Evolutionary conservation across 352 stramenopile genomes (phyloP).

Genomic region (Globisporangium nunn): DNA sequence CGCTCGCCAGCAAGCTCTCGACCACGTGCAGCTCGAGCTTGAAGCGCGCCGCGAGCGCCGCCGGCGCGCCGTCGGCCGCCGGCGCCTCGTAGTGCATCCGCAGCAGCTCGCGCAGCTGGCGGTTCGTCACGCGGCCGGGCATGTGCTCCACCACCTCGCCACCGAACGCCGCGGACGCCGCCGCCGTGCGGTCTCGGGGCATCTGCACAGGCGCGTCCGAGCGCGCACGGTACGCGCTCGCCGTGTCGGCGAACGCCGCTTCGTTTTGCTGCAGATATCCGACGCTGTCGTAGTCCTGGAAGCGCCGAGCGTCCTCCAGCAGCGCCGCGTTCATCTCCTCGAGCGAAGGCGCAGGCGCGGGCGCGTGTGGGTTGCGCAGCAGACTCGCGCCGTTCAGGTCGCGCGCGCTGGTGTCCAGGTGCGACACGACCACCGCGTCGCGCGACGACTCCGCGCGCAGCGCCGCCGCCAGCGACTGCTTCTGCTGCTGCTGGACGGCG

Average conservation of each 20-base stretch:
- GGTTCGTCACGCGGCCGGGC: conserved; percentile 40
- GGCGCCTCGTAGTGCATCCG: conserved; percentile 62
- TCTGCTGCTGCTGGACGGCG: not conserved
- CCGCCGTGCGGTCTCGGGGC: conserved; percentile 45
- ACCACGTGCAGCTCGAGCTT: conserved; percentile 28
- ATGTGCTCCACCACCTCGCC: conserved; percentile 27
- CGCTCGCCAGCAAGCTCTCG: conserved; percentile 23
- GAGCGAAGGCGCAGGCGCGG: conserved; percentile 17
- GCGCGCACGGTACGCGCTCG: conserved; percentile 48
- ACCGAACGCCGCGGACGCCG: conserved; percentile 27
- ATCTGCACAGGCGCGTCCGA: conserved; percentile 34
- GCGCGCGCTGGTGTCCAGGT: conserved; percentile 16
- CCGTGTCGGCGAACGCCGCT: conserved; percentile 46
- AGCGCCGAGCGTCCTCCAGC: conserved; percentile 36
- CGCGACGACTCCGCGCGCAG: conserved; percentile 34
- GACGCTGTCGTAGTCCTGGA: conserved; percentile 54
- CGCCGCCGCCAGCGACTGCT: not conserved
- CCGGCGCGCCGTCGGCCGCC: conserved; percentile 31
- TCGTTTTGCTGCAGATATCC: conserved; percentile 43
- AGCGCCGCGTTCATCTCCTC: conserved; percentile 55
- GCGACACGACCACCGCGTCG: conserved; percentile 24
- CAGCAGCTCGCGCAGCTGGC: conserved; percentile 47
- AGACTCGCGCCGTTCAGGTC: conserved; percentile 17
- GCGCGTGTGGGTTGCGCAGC: conserved; percentile 13
- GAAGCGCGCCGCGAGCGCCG: conserved; percentile 46